phyloP scores from a whole-genome alignment of 1,139 yeast species.

The Debaryomyces fabryi region DNA sequence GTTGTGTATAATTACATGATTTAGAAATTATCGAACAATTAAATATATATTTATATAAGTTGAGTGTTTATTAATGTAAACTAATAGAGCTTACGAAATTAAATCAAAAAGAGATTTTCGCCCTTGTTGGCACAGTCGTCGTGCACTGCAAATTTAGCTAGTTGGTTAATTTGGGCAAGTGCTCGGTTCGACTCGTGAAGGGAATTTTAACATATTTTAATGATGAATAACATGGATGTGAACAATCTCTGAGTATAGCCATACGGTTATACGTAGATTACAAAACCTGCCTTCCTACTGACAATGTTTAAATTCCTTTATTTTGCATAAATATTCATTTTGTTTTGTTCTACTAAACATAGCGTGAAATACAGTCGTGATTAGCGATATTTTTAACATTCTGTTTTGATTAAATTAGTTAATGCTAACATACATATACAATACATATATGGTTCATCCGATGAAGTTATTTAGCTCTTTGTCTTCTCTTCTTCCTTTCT shows the following conservation, averaged over 20 bases:
- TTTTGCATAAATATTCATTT: constrained; percentile 11
- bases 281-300: constrained; percentile 60
- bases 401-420: background rate
- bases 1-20: constrained; percentile 67
- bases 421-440: background rate
- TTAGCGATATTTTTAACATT: background rate
- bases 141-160: constrained; percentile 14
- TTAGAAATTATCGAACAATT: background rate
- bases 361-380: too few species aligned
- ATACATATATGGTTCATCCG: background rate
- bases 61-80: background rate
- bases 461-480: constrained; percentile 17
- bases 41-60: background rate
- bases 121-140: constrained; percentile 22
- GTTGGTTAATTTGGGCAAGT: constrained; percentile 10
- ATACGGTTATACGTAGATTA: constrained; percentile 48
- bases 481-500: constrained; percentile 68
- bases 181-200: constrained; percentile 32
- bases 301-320: constrained; percentile 22
- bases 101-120: constrained; percentile 5
- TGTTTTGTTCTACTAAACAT: background rate
- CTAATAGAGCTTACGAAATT: background rate
- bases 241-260: constrained; percentile 55
- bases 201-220: constrained; percentile 23
- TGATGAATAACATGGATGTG: constrained; percentile 57